A percentile compares a stretch with the other conserved stretches of the same genome.
phyloP scores from a whole-genome alignment of 176 grass and related monocot genomes.

The maize (Zea mays) region DNA sequence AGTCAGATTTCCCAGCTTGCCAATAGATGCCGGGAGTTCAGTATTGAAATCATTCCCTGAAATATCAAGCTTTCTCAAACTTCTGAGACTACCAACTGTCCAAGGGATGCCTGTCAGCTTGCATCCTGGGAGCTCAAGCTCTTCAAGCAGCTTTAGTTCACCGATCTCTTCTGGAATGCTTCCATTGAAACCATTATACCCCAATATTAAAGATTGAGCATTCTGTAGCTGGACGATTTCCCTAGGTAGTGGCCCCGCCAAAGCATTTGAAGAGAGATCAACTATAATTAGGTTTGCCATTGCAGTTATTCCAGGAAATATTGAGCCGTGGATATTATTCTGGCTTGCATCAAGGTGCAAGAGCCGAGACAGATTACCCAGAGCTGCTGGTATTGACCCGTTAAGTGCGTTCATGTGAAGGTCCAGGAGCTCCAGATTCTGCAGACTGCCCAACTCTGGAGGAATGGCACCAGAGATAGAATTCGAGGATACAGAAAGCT shows the following conservation, averaged over 20 bases:
- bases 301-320: constrained; percentile 68
- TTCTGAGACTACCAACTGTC: constrained; percentile 62
- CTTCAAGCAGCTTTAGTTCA: constrained; percentile 62
- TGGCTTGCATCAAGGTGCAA: constrained; percentile 71
- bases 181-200: constrained; percentile 60
- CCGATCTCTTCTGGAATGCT: constrained; percentile 77
- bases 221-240: constrained; percentile 59
- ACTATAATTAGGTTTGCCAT: constrained; percentile 63
- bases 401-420: constrained; percentile 63
- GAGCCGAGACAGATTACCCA: constrained; percentile 66
- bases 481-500: constrained; percentile 61
- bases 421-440: constrained; percentile 65
- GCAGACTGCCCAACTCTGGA: constrained; percentile 61
- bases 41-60: constrained; percentile 79
- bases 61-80: constrained; percentile 77
- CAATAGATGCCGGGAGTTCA: constrained; percentile 63
- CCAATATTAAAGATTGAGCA: constrained; percentile 61
- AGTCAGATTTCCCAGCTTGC: constrained; percentile 60
- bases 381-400: constrained; percentile 54
- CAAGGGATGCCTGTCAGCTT: constrained; percentile 74
- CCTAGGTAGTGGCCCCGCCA: constrained; percentile 63
- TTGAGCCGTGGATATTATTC: constrained; percentile 63
- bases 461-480: constrained; percentile 67
- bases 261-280: constrained; percentile 82
- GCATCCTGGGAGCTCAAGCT: constrained; percentile 57